Evolutionary conservation across 805 yeast species (phyloP), one percentile per base, ranked within the genome.

Genomic region (Kregervanrija pseudodelftensis): DNA sequence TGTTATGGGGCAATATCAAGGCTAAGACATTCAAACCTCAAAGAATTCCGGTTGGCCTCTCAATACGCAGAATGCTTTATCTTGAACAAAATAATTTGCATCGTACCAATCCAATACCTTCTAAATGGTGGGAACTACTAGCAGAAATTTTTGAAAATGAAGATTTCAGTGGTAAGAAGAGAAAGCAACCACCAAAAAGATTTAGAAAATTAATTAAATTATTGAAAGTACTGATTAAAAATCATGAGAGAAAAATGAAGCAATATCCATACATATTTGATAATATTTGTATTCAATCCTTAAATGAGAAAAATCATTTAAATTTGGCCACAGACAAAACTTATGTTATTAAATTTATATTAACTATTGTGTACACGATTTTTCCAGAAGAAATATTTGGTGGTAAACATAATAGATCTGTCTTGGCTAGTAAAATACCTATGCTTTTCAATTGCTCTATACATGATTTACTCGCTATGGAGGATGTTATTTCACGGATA

Each of bases 361-460:
- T 72, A 1, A 54, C 66, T 0, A 42, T 80, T 0, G 43, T 77
- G 4, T 74, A 72, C 11, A 70, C 68, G 41, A 50, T 82, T 0
- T 63, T 83, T 16, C 85, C 89, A 0, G 16, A 52, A 1, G 70
- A 67, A 7, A 45, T 72, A 1, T 75, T 79, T 63, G 95, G 95
- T 0, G 58, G 75, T 2, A 53, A 49, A 3, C 48, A 54, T 11
- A 85, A 85, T 54, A 74, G 74, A 55, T 45, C 69, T 0, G 42
- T 55, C 1, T 53, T 83, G 0, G 54, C 68, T 36, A 47, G 52
- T 4, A 58, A 59, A 9, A 52, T 83, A 0, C 60, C 73, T 0
- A 28, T 41, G 2, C 61, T 73, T 30, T 44, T 84, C 0, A 51
- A 55, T 11, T 53, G 71, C 30, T 63, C 70, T 0, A 56, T 67